Conservation (phyloP, 2,329 filamentous ascomycete species). For the Aspergillus latus region DNA sequence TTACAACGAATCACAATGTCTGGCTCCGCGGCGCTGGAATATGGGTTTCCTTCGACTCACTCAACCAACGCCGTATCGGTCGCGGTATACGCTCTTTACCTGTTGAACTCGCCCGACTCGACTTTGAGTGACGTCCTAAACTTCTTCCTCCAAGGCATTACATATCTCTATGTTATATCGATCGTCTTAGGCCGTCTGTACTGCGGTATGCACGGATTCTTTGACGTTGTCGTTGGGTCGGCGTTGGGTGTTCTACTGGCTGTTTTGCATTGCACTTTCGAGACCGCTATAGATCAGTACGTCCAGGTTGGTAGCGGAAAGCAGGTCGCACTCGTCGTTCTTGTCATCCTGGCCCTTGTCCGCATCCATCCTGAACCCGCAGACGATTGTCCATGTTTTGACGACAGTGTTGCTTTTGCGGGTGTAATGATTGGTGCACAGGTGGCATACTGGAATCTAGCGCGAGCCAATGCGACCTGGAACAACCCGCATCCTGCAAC, state of each 20-base stretch:
- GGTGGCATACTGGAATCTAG: conserved; percentile 79
- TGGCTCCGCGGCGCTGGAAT: conserved; percentile 89
- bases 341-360: conserved; percentile 72
- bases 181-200: conserved; percentile 91
- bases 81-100: conserved; percentile 75
- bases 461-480: conserved; percentile 56
- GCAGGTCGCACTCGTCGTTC: conserved; percentile 63
- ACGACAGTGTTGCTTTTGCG: conserved; percentile 91
- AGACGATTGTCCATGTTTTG: conserved; percentile 95
- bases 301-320: conserved; percentile 65
- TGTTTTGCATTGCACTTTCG: conserved; percentile 55
- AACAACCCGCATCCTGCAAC: conserved; percentile 57
- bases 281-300: conserved; percentile 65
- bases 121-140: conserved; percentile 60
- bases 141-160: conserved; percentile 63
- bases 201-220: conserved; percentile 97
- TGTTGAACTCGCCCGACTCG: conserved; percentile 66
- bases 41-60: conserved; percentile 95
- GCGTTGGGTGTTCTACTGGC: conserved; percentile 68
- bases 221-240: conserved; percentile 83
- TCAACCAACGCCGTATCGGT: conserved; percentile 96
- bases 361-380: conserved; percentile 93
- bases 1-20: conserved; percentile 97
- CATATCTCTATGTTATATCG: conserved; percentile 82
- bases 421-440: conserved; percentile 86